Base-by-base conservation (phyloP, 495 filamentous ascomycete genomes). In the Xylaria cubensis region DNA sequence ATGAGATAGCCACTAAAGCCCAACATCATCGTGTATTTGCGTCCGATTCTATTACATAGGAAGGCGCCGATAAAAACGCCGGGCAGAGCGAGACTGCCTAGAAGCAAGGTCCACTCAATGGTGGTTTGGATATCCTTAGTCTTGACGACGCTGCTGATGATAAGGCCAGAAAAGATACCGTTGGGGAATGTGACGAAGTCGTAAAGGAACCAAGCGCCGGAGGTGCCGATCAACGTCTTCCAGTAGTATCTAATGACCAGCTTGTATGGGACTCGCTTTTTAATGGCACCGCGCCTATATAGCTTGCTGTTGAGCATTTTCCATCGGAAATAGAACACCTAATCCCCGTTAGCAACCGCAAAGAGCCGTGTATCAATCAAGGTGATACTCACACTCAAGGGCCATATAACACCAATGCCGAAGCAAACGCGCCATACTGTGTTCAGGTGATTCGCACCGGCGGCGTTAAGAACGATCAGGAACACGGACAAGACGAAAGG, bases 351-450 rank as follows among this genome's bases (percentile, higher is more conserved):
- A 69, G 55, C 9, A 41, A 9, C 17, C 17, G 24, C 39, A 32
- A 9, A 19, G 63, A 26, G 2, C 24, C 5, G 6, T 1, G 7
- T 13, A 17, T 19, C 26, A 34, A 46, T 50, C 7, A n/a, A 39
- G 24, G 63, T 5, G 12, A 32, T 21, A 29, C 55, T 26, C 15
- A 69, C 67, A 26, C 81, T 79, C 13, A 88, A 73, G 5, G 87
- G 87, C 71, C 84, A 82, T 61, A 88, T 73, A 56, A 85, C 83
- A 19, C 86, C 86, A 51, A 88, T 83, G 2, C 83, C 85, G 59
- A 87, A 88, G 73, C 82, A 85, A 1, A 86, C 82, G 2, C 86
- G 81, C 86, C 86, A 88, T 24, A 87, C 82, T 2, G 84, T 86
- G 68, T 82, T 82, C 67, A 84, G 72, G 41, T 78, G 74, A 24